Percentiles rank a stretch among this genome's conserved stretches.
Evolutionary conservation across 306 rosid species (phyloP).

Genomic region (Trifolium fragiferum): DNA sequence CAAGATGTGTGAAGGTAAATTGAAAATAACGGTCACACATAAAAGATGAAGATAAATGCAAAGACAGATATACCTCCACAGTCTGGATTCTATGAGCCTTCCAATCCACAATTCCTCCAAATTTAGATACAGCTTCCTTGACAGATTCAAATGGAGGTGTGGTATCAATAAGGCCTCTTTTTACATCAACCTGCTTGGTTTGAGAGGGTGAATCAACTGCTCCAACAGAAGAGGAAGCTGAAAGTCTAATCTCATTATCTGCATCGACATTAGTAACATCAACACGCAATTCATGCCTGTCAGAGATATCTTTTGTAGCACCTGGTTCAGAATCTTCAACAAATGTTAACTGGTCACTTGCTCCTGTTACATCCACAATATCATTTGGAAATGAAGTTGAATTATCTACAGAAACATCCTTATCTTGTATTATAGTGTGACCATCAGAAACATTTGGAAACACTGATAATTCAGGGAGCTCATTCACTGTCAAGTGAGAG

Average conservation of each 20-base stretch:
- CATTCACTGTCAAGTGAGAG: slow-evolving; percentile 39
- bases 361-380: slow-evolving; percentile 39
- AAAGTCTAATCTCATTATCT: slow-evolving; percentile 40
- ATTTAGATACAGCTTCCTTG: slow-evolving; percentile 95
- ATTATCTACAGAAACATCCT: slow-evolving; percentile 39
- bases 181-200: slow-evolving; percentile 49
- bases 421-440: slow-evolving; percentile 48
- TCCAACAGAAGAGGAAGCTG: slow-evolving; percentile 48
- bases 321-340: slow-evolving; percentile 43
- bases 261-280: slow-evolving; percentile 35
- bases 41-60: slow-evolving; percentile 35
- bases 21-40: slow-evolving; percentile 17
- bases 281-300: slow-evolving; percentile 41
- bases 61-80: slow-evolving; percentile 69
- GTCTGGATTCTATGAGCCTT: slow-evolving; percentile 92
- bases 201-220: slow-evolving; percentile 48
- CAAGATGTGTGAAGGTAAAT: slow-evolving; percentile 23
- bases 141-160: slow-evolving; percentile 96
- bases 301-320: slow-evolving; percentile 34
- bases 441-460: slow-evolving; percentile 46
- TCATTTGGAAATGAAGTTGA: slow-evolving; percentile 47
- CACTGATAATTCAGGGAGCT: slow-evolving; percentile 33
- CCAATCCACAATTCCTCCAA: slow-evolving; percentile 99
- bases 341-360: slow-evolving; percentile 34
- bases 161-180: slow-evolving; percentile 80